A percentile compares a stretch with the other conserved stretches of the same genome.
Evolutionary conservation across 495 filamentous ascomycete genomes (phyloP).

Genomic region (Terfezia claveryi): DNA sequence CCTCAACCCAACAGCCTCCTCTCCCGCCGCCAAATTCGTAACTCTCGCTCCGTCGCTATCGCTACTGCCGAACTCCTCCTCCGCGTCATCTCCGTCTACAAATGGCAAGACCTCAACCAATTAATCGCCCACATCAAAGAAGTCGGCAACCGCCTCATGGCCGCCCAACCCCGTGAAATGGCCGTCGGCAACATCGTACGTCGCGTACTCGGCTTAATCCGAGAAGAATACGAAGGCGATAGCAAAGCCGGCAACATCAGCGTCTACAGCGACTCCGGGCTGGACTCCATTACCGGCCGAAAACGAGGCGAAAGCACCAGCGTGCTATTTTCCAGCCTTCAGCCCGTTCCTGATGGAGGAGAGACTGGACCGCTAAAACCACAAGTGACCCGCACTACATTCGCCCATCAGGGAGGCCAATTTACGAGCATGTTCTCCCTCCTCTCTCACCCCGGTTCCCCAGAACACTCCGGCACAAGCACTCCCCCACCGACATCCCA

Average conservation of each 20-base stretch:
- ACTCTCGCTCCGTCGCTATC: conserved; percentile 62
- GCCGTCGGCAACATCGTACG: conserved; percentile 78
- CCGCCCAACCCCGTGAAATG: conserved; percentile 65
- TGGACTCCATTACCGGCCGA: not conserved
- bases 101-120: conserved; percentile 45
- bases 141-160: conserved; percentile 46
- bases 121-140: conserved; percentile 52
- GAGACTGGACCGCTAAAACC: not conserved
- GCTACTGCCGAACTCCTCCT: conserved; percentile 69
- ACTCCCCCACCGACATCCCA: conserved; percentile 22
- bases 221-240: conserved; percentile 66
- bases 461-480: conserved; percentile 6
- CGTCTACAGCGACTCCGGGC: conserved; percentile 26
- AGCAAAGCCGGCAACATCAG: conserved; percentile 36
- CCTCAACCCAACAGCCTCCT: conserved; percentile 36
- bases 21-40: conserved; percentile 65
- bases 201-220: conserved; percentile 63
- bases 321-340: not conserved
- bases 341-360: not conserved
- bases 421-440: conserved; percentile 61
- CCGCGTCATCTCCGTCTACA: conserved; percentile 49
- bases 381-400: not conserved
- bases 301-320: not conserved
- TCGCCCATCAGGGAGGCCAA: not conserved
- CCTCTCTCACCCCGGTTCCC: conserved; percentile 34